These are phyloP conservation scores for Myriosclerotinia curreyana DNA, from an alignment of 2,329 filamentous ascomycete species.

Conservation along the genomic window DNA sequence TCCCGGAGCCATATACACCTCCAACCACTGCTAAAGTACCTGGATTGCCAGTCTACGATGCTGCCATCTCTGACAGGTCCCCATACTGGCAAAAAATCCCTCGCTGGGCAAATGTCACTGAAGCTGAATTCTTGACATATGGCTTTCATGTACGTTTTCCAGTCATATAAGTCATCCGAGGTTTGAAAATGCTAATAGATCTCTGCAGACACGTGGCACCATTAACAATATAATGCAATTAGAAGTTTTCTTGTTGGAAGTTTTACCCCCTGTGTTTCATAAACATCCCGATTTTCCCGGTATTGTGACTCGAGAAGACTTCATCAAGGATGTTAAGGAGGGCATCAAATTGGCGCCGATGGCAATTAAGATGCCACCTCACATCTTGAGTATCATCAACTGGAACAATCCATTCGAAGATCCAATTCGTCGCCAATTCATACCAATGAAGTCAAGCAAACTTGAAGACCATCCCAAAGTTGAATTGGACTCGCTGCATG, in stretches of 20 bases:
- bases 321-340: constrained; percentile 52
- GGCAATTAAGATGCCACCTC: constrained; percentile 58
- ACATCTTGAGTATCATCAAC: constrained; percentile 56
- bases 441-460: constrained; percentile 54
- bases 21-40: constrained; percentile 1
- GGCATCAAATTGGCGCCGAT: constrained; percentile 56
- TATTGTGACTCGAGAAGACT: constrained; percentile 49
- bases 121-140: constrained; percentile 51
- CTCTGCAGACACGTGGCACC: constrained; percentile 3
- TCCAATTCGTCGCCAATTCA: constrained; percentile 58
- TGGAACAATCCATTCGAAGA: constrained; percentile 58
- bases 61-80: constrained; percentile 25
- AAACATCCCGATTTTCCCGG: constrained; percentile 36
- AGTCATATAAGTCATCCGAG: not conserved
- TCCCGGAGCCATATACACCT: constrained; percentile 14
- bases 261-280: constrained; percentile 52
- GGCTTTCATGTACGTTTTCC: constrained; percentile 52
- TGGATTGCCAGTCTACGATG: constrained; percentile 15
- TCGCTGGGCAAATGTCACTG: constrained; percentile 48
- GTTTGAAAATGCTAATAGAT: not conserved
- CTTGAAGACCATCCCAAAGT: constrained; percentile 53
- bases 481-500: constrained; percentile 57
- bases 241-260: constrained; percentile 47
- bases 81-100: constrained; percentile 52
- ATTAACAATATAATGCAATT: constrained; percentile 36